Conservation (phyloP, 2,329 filamentous ascomycete species). For the Gyromitra esculenta region DNA sequence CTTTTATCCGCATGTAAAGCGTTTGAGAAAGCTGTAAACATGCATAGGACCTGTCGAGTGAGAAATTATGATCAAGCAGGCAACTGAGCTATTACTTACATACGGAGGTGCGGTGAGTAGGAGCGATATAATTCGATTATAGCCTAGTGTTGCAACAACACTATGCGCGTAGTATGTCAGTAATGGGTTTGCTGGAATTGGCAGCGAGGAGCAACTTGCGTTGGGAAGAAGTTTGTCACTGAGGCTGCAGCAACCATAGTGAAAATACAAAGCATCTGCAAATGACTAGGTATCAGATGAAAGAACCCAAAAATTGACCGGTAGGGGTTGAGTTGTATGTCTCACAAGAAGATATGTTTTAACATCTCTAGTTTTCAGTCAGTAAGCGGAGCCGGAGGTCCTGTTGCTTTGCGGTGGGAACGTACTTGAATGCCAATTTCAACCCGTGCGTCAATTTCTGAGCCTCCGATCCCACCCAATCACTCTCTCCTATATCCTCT, state of each 20-base stretch:
- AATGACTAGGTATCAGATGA: not conserved
- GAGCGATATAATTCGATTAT: conserved; percentile 69
- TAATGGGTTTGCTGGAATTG: not conserved
- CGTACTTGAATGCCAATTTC: conserved; percentile 64
- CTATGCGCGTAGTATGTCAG: conserved; percentile 64
- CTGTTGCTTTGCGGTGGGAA: not conserved
- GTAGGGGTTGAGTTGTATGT: not conserved
- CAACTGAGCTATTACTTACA: conserved; percentile 59
- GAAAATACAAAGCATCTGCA: conserved; percentile 67
- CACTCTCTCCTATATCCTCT: conserved; percentile 73
- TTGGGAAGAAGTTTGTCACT: conserved; percentile 74
- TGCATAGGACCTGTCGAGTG: conserved; percentile 62
- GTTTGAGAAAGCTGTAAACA: conserved; percentile 71
- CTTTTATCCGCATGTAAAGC: conserved; percentile 77
- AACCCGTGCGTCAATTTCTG: conserved; percentile 69
- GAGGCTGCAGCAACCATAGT: conserved; percentile 69
- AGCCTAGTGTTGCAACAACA: conserved; percentile 75
- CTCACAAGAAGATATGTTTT: conserved; percentile 70
- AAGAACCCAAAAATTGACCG: not conserved
- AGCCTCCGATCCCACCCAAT: conserved; percentile 68
- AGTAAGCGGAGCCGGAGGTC: not conserved
- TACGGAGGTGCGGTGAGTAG: conserved; percentile 74
- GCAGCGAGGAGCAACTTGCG: conserved; percentile 38
- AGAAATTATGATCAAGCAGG: conserved; percentile 13
- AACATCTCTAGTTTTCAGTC: conserved; percentile 61